phyloP scores from a whole-genome alignment of 2,329 filamentous ascomycete species.

The Ambrosiella xylebori region DNA sequence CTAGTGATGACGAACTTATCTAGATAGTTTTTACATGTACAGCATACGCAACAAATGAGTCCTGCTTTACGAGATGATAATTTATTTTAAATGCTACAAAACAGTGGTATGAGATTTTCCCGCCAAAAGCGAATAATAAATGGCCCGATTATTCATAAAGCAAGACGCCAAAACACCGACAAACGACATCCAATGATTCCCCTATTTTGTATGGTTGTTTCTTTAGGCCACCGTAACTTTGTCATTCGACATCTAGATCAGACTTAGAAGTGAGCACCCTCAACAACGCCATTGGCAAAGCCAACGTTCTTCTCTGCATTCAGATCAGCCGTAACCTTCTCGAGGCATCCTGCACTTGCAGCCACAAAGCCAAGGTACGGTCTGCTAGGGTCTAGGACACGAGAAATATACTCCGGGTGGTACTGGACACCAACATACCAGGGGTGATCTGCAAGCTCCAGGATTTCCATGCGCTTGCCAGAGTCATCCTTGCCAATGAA shows the following conservation, averaged over 20 bases:
- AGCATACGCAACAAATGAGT: background rate
- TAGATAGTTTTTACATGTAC: background rate
- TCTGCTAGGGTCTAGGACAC: slow-evolving; percentile 51
- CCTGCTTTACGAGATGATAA: no score
- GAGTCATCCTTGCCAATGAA: slow-evolving; percentile 69
- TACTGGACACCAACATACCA: slow-evolving; percentile 76
- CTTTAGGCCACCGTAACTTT: no score
- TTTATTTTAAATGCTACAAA: no score
- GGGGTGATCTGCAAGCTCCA: slow-evolving; percentile 68
- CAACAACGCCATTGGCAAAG: slow-evolving; percentile 9
- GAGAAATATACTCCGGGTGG: slow-evolving; percentile 70
- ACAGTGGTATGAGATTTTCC: no score
- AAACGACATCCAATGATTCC: background rate
- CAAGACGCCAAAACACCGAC: background rate
- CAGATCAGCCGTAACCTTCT: slow-evolving; percentile 21
- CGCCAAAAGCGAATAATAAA: background rate
- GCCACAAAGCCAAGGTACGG: slow-evolving; percentile 77
- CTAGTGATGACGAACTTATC: slow-evolving; percentile 11
- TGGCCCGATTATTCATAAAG: background rate
- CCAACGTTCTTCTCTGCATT: slow-evolving; percentile 12
- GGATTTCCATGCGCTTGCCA: slow-evolving; percentile 64
- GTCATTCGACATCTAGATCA: no score
- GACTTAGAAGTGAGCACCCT: slow-evolving; percentile 10
- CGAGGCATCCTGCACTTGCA: slow-evolving; percentile 52
- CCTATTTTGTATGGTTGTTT: background rate